These are phyloP conservation scores for Polyporus tsugae DNA, from an alignment of 1,284 basidiomycete genomes.

Conservation along the genomic window DNA sequence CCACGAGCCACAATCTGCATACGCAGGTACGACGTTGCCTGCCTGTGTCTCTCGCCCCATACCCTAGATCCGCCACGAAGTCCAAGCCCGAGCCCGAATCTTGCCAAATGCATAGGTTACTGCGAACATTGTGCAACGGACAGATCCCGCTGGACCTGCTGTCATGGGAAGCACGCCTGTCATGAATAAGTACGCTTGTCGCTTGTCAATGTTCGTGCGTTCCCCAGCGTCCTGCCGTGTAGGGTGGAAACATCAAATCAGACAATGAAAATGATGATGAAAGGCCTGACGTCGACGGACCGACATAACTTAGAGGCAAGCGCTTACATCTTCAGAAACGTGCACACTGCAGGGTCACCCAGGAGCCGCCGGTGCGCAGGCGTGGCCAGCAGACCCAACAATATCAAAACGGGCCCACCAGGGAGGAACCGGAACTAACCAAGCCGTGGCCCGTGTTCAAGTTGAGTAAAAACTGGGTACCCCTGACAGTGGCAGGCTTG, in stretches of 20 bases:
- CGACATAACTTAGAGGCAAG: neutral
- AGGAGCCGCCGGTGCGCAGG: neutral
- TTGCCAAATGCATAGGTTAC: neutral
- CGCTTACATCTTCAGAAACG: neutral
- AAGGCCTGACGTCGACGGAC: neutral
- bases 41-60: neutral
- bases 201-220: neutral
- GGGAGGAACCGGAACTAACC: neutral
- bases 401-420: neutral
- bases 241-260: neutral
- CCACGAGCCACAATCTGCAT: neutral
- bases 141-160: conserved; percentile 4
- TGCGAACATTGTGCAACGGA: neutral
- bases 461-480: neutral
- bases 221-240: neutral
- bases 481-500: neutral
- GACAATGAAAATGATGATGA: neutral
- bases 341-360: neutral
- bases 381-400: neutral
- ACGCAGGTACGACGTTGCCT: neutral
- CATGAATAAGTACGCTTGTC: no score
- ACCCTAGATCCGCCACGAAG: neutral
- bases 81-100: neutral
- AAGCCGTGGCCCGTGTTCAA: neutral
- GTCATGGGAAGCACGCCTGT: neutral